These are phyloP conservation scores for Byssothecium circinans DNA, from an alignment of 2,329 filamentous ascomycete species.

Conservation along the genomic window DNA sequence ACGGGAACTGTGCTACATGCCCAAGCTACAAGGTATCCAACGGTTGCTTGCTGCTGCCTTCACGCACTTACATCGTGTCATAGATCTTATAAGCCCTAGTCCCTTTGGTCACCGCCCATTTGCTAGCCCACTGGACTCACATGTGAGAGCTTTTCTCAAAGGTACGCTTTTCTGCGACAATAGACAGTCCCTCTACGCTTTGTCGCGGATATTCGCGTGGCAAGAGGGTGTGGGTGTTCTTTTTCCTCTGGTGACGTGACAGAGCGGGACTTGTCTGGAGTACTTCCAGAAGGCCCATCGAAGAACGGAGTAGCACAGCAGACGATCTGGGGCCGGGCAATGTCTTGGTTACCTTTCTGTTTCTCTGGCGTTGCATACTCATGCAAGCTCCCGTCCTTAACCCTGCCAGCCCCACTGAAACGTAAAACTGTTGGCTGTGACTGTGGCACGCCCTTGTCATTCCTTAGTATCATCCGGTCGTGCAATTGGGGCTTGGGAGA, in stretches of 20 bases:
- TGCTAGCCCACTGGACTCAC: neutral
- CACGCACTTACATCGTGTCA: conserved; percentile 15
- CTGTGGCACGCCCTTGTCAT: conserved; percentile 30
- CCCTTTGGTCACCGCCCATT: conserved; percentile 4
- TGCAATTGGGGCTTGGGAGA: conserved; percentile 21
- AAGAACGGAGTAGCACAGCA: conserved; percentile 20
- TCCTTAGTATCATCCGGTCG: conserved; percentile 14
- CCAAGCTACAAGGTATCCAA: conserved; percentile 10
- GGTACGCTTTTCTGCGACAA: neutral
- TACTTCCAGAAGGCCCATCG: conserved; percentile 24
- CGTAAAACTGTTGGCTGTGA: conserved; percentile 25
- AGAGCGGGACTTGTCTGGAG: neutral
- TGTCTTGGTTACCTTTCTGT: conserved; percentile 5
- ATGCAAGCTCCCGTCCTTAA: conserved; percentile 29
- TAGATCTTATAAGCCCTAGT: conserved; percentile 7
- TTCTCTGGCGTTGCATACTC: conserved; percentile 19
- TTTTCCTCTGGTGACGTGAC: neutral
- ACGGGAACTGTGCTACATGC: conserved; percentile 27
- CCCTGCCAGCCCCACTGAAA: conserved; percentile 14
- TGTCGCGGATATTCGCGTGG: neutral
- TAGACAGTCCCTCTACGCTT: neutral
- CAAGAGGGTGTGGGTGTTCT: neutral
- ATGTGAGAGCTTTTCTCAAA: neutral
- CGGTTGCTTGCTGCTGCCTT: conserved; percentile 21
- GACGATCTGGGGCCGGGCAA: conserved; percentile 10